Evolutionary conservation across 441 rosid species (phyloP).

Genomic region (Jatropha podagrica): DNA sequence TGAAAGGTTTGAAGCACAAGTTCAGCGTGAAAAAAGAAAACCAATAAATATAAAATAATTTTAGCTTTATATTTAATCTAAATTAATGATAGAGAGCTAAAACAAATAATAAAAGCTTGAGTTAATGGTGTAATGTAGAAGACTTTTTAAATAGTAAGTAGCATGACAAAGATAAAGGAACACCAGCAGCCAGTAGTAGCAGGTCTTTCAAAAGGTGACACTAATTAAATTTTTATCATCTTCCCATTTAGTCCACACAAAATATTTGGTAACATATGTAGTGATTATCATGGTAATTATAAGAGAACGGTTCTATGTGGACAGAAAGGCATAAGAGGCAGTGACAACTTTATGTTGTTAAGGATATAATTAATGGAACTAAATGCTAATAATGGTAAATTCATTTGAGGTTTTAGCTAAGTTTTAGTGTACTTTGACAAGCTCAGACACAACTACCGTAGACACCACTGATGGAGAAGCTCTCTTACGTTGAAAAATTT

Average conservation of each 20-base stretch:
- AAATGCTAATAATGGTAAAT: neutral
- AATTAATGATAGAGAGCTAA: neutral
- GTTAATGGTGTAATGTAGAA: neutral
- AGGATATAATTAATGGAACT: neutral
- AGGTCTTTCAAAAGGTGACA: neutral
- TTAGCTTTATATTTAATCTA: neutral
- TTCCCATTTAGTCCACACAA: neutral
- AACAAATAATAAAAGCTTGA: neutral
- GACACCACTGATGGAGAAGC: neutral
- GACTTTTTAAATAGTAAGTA: neutral
- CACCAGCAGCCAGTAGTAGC: neutral
- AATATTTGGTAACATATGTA: neutral
- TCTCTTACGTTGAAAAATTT: neutral
- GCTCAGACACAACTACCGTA: neutral
- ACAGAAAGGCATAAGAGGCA: no score
- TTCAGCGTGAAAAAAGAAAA: constrained; percentile 5
- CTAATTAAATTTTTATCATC: neutral
- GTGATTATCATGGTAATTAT: neutral
- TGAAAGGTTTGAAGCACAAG: constrained; percentile 22
- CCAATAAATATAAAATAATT: neutral
- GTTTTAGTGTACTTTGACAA: neutral
- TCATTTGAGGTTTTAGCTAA: neutral
- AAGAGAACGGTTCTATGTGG: neutral
- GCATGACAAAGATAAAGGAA: neutral
- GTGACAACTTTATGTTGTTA: no score